These are phyloP conservation scores for Cladosporium cucumerinum DNA, from an alignment of 2,329 filamentous ascomycete species.

Conservation along the genomic window DNA sequence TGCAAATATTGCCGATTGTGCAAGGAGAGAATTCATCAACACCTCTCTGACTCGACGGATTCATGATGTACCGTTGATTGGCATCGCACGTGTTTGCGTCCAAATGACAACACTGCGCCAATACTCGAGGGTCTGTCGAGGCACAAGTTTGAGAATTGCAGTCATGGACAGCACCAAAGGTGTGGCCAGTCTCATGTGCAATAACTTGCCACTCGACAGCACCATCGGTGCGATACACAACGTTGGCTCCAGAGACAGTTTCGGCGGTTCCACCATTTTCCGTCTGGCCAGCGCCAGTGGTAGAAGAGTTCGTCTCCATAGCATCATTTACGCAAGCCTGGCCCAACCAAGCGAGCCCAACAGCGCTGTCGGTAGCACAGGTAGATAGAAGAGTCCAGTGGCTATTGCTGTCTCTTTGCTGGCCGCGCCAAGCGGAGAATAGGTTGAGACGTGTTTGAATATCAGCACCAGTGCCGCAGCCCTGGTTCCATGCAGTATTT, in stretches of 20 bases:
- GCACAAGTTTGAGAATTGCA: slow-evolving; percentile 68
- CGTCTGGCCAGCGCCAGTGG: slow-evolving; percentile 35
- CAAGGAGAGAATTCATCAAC: slow-evolving; percentile 84
- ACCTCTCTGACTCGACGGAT: slow-evolving; percentile 72
- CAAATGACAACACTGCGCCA: slow-evolving; percentile 78
- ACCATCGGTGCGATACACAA: slow-evolving; percentile 69
- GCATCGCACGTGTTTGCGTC: slow-evolving; percentile 68
- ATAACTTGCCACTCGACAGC: slow-evolving; percentile 91
- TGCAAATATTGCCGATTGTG: slow-evolving; percentile 90
- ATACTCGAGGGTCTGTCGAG: slow-evolving; percentile 56
- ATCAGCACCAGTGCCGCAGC: slow-evolving; percentile 58
- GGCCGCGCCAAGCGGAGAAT: slow-evolving; percentile 85
- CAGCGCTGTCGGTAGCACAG: slow-evolving; percentile 77
- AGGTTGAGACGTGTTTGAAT: slow-evolving; percentile 78
- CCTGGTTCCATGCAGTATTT: slow-evolving; percentile 78
- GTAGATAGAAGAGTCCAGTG: slow-evolving; percentile 89
- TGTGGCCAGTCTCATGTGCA: slow-evolving; percentile 90
- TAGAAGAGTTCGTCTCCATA: slow-evolving; percentile 42
- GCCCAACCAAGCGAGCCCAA: slow-evolving; percentile 89
- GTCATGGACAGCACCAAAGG: slow-evolving; percentile 93
- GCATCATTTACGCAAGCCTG: slow-evolving; percentile 69
- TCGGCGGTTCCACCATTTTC: slow-evolving; percentile 52
- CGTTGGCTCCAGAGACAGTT: slow-evolving; percentile 80
- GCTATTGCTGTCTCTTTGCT: slow-evolving; percentile 73
- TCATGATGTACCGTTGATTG: slow-evolving; percentile 84